A percentile compares a stretch with the other conserved stretches of the same genome.
Evolutionary conservation across 306 rosid genomes (phyloP).

Genomic region (Malus fusca): DNA sequence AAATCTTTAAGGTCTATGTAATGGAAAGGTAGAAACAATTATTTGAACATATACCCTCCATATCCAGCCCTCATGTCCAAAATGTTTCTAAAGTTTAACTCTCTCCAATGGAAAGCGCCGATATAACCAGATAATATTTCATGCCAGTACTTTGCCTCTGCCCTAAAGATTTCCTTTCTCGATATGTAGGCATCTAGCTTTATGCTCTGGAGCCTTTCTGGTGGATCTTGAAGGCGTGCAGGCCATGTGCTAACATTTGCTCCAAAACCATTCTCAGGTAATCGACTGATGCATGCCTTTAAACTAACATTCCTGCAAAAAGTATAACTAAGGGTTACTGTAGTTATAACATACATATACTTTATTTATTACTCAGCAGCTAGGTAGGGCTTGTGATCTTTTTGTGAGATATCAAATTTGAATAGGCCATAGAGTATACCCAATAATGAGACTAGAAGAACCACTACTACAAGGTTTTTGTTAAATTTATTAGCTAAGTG

Average conservation of each 20-base stretch:
- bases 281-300: conserved; percentile 58
- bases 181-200: conserved; percentile 65
- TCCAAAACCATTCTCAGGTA: conserved; percentile 64
- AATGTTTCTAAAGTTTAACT: conserved; percentile 55
- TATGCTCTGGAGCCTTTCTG: conserved; percentile 77
- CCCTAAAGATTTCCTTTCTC: conserved; percentile 65
- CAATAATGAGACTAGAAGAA: neutral
- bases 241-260: conserved; percentile 69
- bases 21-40: neutral
- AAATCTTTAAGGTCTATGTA: neutral
- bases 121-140: conserved; percentile 63
- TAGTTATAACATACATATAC: neutral
- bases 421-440: neutral
- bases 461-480: neutral
- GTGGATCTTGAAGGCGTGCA: conserved; percentile 61
- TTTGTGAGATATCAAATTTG: neutral
- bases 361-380: neutral
- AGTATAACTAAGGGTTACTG: neutral
- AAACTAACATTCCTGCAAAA: conserved; percentile 58
- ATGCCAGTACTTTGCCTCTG: conserved; percentile 78
- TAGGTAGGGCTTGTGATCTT: neutral
- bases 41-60: conserved; percentile 60
- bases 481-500: neutral
- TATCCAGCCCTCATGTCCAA: conserved; percentile 90
- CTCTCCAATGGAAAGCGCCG: conserved; percentile 56